A percentile compares a stretch with the other conserved stretches of the same genome.
These are phyloP conservation scores for Solanum microdontum DNA, from an alignment of 257 asterid species.

Conservation along the genomic window DNA sequence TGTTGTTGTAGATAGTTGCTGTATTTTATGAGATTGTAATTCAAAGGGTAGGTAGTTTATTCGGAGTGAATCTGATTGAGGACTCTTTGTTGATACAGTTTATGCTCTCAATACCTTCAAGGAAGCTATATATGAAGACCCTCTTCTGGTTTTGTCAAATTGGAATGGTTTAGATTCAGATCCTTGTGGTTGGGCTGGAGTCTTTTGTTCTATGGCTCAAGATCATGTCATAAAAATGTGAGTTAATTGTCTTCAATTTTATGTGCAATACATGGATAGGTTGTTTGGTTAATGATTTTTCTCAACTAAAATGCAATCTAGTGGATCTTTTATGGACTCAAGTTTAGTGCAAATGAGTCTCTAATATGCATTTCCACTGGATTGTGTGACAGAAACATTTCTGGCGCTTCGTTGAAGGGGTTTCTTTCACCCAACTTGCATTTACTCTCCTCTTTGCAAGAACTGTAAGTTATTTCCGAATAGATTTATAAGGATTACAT, in stretches of 20 bases:
- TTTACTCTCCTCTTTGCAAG: constrained; percentile 51
- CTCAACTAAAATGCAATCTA: no score
- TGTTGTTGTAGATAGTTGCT: neutral
- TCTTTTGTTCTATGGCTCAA: constrained; percentile 54
- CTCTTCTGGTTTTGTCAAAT: constrained; percentile 55
- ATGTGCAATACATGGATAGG: neutral
- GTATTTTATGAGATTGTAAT: neutral
- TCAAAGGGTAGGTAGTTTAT: neutral
- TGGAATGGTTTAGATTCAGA: constrained; percentile 73
- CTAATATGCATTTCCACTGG: no score
- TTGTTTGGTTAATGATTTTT: neutral
- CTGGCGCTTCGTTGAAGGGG: no score
- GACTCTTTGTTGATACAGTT: constrained; percentile 34
- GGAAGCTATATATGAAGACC: constrained; percentile 89
- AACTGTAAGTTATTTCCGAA: constrained; percentile 43
- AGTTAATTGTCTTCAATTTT: constrained; percentile 19
- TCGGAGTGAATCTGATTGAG: neutral
- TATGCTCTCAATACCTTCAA: constrained; percentile 65
- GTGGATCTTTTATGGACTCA: no score
- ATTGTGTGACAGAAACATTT: no score
- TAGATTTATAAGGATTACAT: neutral
- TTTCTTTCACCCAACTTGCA: constrained; percentile 54
- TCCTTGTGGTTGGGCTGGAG: constrained; percentile 80
- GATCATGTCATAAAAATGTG: constrained; percentile 83
- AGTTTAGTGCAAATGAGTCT: no score